Base-by-base conservation (phyloP, 139 green algal genomes). In the Edaphochlamys debaryana region DNA sequence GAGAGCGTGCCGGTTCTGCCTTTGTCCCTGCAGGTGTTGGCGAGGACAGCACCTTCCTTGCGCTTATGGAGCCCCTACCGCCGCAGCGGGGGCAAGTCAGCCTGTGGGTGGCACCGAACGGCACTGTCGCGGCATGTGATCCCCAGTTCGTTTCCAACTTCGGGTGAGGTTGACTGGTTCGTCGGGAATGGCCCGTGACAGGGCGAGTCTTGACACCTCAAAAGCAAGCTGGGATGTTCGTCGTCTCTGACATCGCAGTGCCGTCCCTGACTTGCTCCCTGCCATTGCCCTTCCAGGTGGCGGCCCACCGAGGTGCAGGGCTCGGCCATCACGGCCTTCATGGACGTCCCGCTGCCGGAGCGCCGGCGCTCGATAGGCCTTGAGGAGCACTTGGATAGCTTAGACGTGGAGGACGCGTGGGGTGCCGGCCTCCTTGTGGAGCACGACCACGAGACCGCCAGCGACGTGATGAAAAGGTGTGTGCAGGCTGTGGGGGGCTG, bases 1-100 rank as follows among this genome's bases (percentile, higher is more conserved):
- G n/a, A n/a, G n/a, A n/a, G n/a, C n/a, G n/a, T n/a, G n/a, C n/a
- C n/a, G n/a, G n/a, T n/a, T n/a, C n/a, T n/a, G 58, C 58, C 58
- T 36, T 32, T 36, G 20, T 23, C 48, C 52, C 4, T 38, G 27
- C 41, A 81, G 75, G 75, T 23, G 60, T 81, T 19, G 75, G 75
- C 22, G 75, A 81, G 41, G 75, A 81, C 42, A 72, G 60, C 17
- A 81, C 75, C 0, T 72, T 81, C 34, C 50, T 81, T 19, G 60
- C n/a, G 1, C 25, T 81, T 29, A 15, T 71, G 60, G 75, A 81
- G 60, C 60, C 75, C 0, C 4, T 81, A 13, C 75, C 56, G 20
- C 40, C 60, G 7, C 1, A 48, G 8, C 25, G 8, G 1, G 42
- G 41, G n/a, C 13, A 29, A 0, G 75, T 60, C 1, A 63, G 40